Percentiles rank a stretch among this genome's conserved stretches.
Evolutionary conservation across 768 basidiomycete genomes (phyloP).

Genomic region (Phanerodontia chrysosporium): DNA sequence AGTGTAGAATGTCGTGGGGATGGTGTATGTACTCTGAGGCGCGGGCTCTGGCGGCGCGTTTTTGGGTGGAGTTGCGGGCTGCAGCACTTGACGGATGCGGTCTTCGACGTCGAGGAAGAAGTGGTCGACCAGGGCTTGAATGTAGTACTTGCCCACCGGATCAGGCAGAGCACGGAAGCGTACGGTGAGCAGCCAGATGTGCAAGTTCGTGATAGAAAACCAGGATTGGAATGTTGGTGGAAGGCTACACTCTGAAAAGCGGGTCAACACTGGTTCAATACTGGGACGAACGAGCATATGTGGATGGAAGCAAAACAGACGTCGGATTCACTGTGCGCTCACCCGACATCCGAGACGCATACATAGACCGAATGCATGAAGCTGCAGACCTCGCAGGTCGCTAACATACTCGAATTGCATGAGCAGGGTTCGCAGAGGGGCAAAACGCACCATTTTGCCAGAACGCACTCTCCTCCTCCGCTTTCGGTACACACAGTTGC

Average conservation of each 20-base stretch:
- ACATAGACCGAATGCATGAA: too few relatives aligned
- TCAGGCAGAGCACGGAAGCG: constrained; percentile 80
- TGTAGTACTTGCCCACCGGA: constrained; percentile 60
- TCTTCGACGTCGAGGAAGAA: constrained; percentile 94
- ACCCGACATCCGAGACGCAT: too few relatives aligned
- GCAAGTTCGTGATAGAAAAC: constrained; percentile 91
- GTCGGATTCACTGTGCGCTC: too few relatives aligned
- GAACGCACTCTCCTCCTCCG: constrained; percentile 57
- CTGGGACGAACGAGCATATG: too few relatives aligned
- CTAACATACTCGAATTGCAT: too few relatives aligned
- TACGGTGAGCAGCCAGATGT: constrained; percentile 87
- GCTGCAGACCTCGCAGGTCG: too few relatives aligned
- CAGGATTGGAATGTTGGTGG: constrained; percentile 96
- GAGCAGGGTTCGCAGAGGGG: background rate
- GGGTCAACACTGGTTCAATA: background rate
- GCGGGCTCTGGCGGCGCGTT: constrained; percentile 8
- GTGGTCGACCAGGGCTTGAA: constrained; percentile 86
- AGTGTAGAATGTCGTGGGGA: constrained; percentile 23
- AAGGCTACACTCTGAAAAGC: constrained; percentile 67
- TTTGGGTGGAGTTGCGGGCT: constrained; percentile 19
- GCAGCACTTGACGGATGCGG: constrained; percentile 69
- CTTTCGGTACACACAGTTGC: constrained; percentile 46
- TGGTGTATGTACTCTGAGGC: constrained; percentile 14
- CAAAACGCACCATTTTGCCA: constrained; percentile 59
- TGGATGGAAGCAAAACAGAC: too few relatives aligned